Conservation (phyloP, 306 rosid species). For the Echinosophora koreensis region DNA sequence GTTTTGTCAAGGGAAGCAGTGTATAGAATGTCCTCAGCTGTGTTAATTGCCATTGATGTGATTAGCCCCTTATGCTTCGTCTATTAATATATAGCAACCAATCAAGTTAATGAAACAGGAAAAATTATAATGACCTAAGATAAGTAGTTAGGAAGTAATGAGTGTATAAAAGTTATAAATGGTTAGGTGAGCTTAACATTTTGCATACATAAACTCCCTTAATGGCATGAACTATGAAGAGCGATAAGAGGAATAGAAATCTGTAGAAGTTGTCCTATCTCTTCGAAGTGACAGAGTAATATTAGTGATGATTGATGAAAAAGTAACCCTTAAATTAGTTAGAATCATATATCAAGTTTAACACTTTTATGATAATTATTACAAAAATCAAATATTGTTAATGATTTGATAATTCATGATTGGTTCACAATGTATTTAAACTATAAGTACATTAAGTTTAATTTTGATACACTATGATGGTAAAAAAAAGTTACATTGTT, state of each 20-base stretch:
- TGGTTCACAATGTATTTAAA: too few species aligned
- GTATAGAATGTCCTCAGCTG: conserved; percentile 79
- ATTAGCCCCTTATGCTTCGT: conserved; percentile 81
- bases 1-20: conserved; percentile 86
- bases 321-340: too few species aligned
- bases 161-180: background rate
- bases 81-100: conserved; percentile 47
- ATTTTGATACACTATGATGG: too few species aligned
- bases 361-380: too few species aligned
- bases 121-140: background rate
- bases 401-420: too few species aligned
- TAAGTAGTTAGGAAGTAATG: background rate
- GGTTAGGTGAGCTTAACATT: conserved; percentile 6
- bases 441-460: too few species aligned
- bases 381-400: too few species aligned
- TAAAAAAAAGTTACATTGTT: too few species aligned
- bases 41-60: conserved; percentile 82
- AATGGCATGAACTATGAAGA: background rate
- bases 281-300: background rate
- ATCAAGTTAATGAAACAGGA: background rate
- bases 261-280: background rate
- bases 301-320: background rate
- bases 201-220: background rate
- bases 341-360: background rate
- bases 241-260: background rate